phyloP scores from a whole-genome alignment of 352 stramenopile genomes.

The Phytopythium helicoides region DNA sequence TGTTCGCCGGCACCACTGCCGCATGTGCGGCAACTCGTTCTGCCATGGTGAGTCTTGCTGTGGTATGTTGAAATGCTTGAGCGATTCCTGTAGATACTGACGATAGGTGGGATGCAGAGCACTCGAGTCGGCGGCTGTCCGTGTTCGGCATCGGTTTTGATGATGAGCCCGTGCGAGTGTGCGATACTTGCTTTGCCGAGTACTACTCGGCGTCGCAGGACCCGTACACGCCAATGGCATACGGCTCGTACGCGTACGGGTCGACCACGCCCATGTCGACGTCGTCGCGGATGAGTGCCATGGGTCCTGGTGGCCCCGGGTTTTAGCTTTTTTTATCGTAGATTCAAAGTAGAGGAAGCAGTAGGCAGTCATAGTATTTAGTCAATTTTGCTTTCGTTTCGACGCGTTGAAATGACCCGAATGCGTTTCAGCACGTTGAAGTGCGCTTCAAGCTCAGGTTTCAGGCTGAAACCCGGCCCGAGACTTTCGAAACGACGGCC shows the following conservation, averaged over 20 bases:
- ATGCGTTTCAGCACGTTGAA: no score
- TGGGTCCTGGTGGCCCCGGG: constrained; percentile 6
- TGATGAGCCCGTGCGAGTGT: constrained; percentile 81
- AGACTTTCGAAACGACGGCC: no score
- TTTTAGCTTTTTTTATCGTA: no score
- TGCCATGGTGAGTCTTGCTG: constrained; percentile 43
- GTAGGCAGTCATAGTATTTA: no score
- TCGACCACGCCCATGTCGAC: constrained; percentile 18
- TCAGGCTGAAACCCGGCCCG: no score
- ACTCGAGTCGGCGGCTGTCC: constrained; percentile 73
- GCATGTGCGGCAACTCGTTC: constrained; percentile 87
- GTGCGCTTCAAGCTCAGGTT: no score
- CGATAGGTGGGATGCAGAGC: constrained; percentile 24
- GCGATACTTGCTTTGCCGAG: constrained; percentile 81
- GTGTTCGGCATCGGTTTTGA: constrained; percentile 81
- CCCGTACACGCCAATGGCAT: constrained; percentile 18
- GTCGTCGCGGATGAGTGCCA: constrained; percentile 26
- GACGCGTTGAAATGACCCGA: no score
- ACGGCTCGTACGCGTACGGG: constrained; percentile 19
- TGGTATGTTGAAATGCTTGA: background rate
- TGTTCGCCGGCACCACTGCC: constrained; percentile 80
- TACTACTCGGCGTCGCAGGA: constrained; percentile 50
- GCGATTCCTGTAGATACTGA: background rate
- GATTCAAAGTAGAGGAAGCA: no score
- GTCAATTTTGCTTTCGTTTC: no score